Evolutionary conservation across 768 basidiomycete species (phyloP), one percentile per base, ranked within the genome.

Genomic region (Serendipita sp.): DNA sequence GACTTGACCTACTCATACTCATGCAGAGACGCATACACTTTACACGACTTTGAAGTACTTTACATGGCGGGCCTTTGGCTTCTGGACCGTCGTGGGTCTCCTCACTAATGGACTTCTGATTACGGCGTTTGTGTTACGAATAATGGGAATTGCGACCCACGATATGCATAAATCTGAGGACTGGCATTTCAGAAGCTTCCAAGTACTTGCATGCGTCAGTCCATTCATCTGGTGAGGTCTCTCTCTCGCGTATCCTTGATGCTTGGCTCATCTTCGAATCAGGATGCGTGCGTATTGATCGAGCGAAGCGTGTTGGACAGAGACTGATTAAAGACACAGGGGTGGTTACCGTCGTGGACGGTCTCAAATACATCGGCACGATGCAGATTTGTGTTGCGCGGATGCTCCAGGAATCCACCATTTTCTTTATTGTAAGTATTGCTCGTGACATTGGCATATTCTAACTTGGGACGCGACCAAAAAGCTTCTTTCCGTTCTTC

Each of bases 361-460:
- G 88, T 4, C 85, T 80, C 74, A 88, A 91, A 70, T 89, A 89
- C 69, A 83, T 97, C 52, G 93, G 93, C 5, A 92, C 88, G 0
- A 85, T 96, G 85, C 91, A 95, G 72, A 91, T 97, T 34, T 94
- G 93, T 67, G 84, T 95, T 1, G 84, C 89, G 18, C 80, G 91
- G 11, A 97, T 97, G 93, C 75, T 97, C 67, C 85, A 88, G 71
- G 92, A 97, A 74, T 93, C 91, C 18, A 86, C 89, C 2, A 79
- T 96, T 56, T 94, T 94, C 76, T 92, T 94, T 74, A 88, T 88
- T 63, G 88, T 94, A 69, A 44, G 80, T 74, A 63, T 1, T 44
- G 62, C 18, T 28, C 41, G 41, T 58, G 38, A 38, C 35, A 5
- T 11, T 60, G 23, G 23, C 23, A 23, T 23, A 15, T 46, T 60